These are phyloP conservation scores for Orbilia quercus DNA, from an alignment of 2,329 filamentous ascomycete species.

Conservation along the genomic window DNA sequence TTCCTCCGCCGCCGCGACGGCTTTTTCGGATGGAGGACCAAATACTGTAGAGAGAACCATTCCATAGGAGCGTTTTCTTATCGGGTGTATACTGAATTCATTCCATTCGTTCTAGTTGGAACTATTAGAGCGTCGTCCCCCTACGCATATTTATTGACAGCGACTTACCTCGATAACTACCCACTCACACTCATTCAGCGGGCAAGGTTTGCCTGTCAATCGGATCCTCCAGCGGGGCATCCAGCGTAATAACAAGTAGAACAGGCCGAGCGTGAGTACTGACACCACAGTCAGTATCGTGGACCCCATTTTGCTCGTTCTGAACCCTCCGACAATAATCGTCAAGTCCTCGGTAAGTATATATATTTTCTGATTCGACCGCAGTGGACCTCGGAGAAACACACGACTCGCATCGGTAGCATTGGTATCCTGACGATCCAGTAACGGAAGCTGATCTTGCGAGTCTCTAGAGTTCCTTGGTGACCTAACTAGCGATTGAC, in stretches of 20 bases:
- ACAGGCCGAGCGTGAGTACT: conserved; percentile 77
- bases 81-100: conserved; percentile 81
- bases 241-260: conserved; percentile 88
- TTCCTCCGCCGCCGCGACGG: conserved; percentile 68
- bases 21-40: conserved; percentile 68
- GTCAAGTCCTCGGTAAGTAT: conserved; percentile 93
- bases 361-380: conserved; percentile 86
- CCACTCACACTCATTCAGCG: conserved; percentile 84
- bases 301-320: conserved; percentile 77
- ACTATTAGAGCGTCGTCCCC: not conserved
- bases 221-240: conserved; percentile 85
- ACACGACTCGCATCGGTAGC: conserved; percentile 59
- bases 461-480: conserved; percentile 71
- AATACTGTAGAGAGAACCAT: conserved; percentile 73
- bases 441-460: conserved; percentile 73
- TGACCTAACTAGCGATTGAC: conserved; percentile 66
- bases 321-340: conserved; percentile 91
- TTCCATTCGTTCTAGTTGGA: conserved; percentile 85
- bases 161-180: conserved; percentile 81
- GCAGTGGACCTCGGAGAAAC: conserved; percentile 36
- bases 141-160: conserved; percentile 14
- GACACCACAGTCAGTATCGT: conserved; percentile 69
- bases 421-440: conserved; percentile 77
- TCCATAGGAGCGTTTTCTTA: conserved; percentile 72
- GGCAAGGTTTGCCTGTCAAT: conserved; percentile 75